Percentiles rank a stretch among this genome's conserved stretches.
Evolutionary conservation across 2,329 filamentous ascomycete species (phyloP).

Genomic region (Biscogniauxia mediterranea): DNA sequence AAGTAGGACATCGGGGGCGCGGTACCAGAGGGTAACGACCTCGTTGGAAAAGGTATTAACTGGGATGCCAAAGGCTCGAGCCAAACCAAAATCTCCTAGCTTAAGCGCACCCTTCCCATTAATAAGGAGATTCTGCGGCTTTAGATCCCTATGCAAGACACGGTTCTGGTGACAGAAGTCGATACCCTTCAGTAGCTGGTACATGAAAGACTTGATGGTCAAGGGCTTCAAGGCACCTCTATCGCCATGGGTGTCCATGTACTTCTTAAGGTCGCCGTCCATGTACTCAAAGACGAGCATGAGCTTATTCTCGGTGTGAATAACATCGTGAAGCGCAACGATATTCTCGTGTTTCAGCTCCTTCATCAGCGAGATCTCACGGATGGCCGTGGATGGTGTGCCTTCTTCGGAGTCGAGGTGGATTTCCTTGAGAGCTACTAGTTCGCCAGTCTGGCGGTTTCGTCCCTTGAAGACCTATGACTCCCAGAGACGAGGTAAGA

Average conservation of each 20-base stretch:
- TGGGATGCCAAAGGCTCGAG: slow-evolving; percentile 91
- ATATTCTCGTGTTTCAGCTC: slow-evolving; percentile 99
- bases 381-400: slow-evolving; percentile 93
- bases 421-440: slow-evolving; percentile 97
- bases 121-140: slow-evolving; percentile 95
- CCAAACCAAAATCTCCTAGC: slow-evolving; percentile 90
- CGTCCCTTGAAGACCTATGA: slow-evolving; percentile 93
- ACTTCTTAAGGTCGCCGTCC: slow-evolving; percentile 97
- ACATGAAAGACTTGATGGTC: slow-evolving; percentile 99
- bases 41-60: slow-evolving; percentile 99
- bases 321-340: slow-evolving; percentile 94
- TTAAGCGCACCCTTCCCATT: slow-evolving; percentile 89
- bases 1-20: slow-evolving; percentile 90
- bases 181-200: slow-evolving; percentile 91
- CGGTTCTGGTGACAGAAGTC: slow-evolving; percentile 98
- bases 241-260: slow-evolving; percentile 94
- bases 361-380: slow-evolving; percentile 99
- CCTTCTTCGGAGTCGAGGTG: slow-evolving; percentile 98
- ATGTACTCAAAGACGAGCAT: slow-evolving; percentile 99
- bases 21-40: slow-evolving; percentile 96
- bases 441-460: slow-evolving; percentile 93
- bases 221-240: slow-evolving; percentile 82
- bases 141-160: slow-evolving; percentile 91
- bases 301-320: slow-evolving; percentile 98
- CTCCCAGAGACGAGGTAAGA: slow-evolving; percentile 7